Conservation (phyloP, 1,284 basidiomycete genomes). For the Naganishia sp. region DNA sequence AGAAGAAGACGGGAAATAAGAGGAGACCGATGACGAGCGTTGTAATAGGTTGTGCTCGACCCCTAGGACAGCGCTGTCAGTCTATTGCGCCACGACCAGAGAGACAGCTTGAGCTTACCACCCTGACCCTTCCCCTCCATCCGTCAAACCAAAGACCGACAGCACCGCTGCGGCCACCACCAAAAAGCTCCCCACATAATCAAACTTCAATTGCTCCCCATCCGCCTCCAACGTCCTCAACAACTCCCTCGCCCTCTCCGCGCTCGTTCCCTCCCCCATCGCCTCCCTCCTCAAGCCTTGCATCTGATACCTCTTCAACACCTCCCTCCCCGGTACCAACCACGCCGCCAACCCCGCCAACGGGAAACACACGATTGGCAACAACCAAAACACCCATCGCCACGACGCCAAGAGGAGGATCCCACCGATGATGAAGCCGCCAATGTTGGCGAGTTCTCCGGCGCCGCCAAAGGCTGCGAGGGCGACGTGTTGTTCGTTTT, state of each 20-base stretch:
- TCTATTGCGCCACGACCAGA: neutral
- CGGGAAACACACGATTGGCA: slow-evolving; percentile 39
- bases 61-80: slow-evolving; percentile 2
- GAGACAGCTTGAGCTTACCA: slow-evolving; percentile 15
- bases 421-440: slow-evolving; percentile 45
- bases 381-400: slow-evolving; percentile 53
- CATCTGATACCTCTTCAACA: slow-evolving; percentile 26
- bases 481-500: slow-evolving; percentile 41
- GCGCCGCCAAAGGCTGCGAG: slow-evolving; percentile 48
- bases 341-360: slow-evolving; percentile 29
- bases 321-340: slow-evolving; percentile 34
- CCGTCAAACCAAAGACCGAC: slow-evolving; percentile 33
- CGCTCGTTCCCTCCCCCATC: slow-evolving; percentile 2
- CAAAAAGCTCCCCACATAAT: slow-evolving; percentile 45
- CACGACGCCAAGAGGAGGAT: slow-evolving; percentile 48
- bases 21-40: slow-evolving; percentile 37
- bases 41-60: slow-evolving; percentile 31
- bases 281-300: slow-evolving; percentile 21
- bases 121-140: slow-evolving; percentile 31
- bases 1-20: slow-evolving; percentile 44
- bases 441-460: slow-evolving; percentile 50
- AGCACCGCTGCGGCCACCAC: slow-evolving; percentile 29
- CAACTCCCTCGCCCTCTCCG: slow-evolving; percentile 28
- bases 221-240: slow-evolving; percentile 36
- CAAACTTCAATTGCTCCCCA: slow-evolving; percentile 36